These are phyloP conservation scores for Wickerhamomyces rabaulensis DNA, from an alignment of 805 yeast genomes.

Conservation along the genomic window DNA sequence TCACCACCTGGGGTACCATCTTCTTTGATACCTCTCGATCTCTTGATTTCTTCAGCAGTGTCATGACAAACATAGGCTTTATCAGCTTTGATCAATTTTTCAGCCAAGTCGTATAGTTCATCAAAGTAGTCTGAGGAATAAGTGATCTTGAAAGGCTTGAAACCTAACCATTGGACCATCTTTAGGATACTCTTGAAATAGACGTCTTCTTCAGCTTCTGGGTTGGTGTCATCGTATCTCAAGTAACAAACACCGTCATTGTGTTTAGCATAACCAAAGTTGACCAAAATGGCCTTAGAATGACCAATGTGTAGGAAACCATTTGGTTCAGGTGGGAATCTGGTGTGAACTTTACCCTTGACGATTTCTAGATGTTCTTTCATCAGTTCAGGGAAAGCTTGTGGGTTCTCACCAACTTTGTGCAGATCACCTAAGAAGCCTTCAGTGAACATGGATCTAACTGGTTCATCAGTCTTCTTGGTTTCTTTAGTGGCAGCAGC, in stretches of 20 bases:
- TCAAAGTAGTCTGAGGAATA: conserved; percentile 96
- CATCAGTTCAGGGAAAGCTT: conserved; percentile 81
- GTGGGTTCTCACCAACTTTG: conserved; percentile 93
- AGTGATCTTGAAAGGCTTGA: conserved; percentile 88
- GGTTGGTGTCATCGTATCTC: conserved; percentile 96
- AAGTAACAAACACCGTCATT: conserved; percentile 85
- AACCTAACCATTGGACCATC: conserved; percentile 93
- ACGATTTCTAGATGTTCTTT: conserved; percentile 73
- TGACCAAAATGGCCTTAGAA: conserved; percentile 95
- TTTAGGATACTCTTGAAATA: conserved; percentile 79
- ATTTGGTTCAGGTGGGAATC: conserved; percentile 99
- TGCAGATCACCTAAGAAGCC: conserved; percentile 95
- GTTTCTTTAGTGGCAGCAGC: conserved; percentile 25
- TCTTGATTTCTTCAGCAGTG: conserved; percentile 84
- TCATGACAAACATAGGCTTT: conserved; percentile 92
- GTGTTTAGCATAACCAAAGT: conserved; percentile 93
- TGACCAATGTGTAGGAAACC: conserved; percentile 98
- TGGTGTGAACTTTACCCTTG: conserved; percentile 78
- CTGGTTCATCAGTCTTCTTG: conserved; percentile 9
- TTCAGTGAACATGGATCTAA: conserved; percentile 83
- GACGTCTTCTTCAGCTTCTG: conserved; percentile 95
- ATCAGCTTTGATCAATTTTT: conserved; percentile 61
- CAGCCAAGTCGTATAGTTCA: conserved; percentile 82
- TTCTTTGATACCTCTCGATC: conserved; percentile 82
- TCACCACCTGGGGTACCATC: conserved; percentile 95